Evolutionary conservation across 441 rosid species (phyloP).

Genomic region (Gossypium aridum): DNA sequence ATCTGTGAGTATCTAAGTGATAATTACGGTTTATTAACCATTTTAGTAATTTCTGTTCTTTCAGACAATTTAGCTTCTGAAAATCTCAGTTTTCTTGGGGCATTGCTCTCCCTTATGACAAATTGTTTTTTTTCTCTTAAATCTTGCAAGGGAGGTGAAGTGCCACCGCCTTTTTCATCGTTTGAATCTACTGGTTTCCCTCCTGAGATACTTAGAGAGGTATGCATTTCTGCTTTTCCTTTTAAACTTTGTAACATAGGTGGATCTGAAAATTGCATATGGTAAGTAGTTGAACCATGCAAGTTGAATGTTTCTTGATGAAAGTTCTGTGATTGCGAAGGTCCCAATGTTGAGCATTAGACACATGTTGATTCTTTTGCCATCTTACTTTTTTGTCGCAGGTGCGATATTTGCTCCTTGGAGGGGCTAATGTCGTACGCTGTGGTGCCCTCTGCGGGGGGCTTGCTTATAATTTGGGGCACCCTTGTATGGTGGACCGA

Average conservation of each 20-base stretch:
- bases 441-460: constrained; percentile 79
- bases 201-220: constrained; percentile 76
- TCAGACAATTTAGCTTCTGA: neutral
- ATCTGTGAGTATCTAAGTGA: constrained; percentile 33
- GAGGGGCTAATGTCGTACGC: constrained; percentile 99
- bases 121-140: neutral
- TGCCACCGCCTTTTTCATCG: constrained; percentile 61
- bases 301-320: constrained; percentile 18
- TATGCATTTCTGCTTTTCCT: constrained; percentile 13
- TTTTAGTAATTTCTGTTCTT: neutral
- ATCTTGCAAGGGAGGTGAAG: constrained; percentile 60
- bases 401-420: constrained; percentile 99
- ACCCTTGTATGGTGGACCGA: constrained; percentile 68
- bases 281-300: constrained; percentile 18
- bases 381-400: constrained; percentile 67
- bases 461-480: constrained; percentile 69
- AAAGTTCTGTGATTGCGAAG: constrained; percentile 29
- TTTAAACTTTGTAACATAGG: constrained; percentile 5
- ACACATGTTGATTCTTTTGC: constrained; percentile 43
- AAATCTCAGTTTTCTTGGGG: constrained; percentile 30
- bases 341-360: constrained; percentile 37
- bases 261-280: constrained; percentile 9
- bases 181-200: constrained; percentile 32
- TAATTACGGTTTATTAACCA: neutral
- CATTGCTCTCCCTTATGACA: neutral